Evolutionary conservation across 192 early-diverging fungal species (phyloP).

Genomic region (Spizellomyces punctatus): DNA sequence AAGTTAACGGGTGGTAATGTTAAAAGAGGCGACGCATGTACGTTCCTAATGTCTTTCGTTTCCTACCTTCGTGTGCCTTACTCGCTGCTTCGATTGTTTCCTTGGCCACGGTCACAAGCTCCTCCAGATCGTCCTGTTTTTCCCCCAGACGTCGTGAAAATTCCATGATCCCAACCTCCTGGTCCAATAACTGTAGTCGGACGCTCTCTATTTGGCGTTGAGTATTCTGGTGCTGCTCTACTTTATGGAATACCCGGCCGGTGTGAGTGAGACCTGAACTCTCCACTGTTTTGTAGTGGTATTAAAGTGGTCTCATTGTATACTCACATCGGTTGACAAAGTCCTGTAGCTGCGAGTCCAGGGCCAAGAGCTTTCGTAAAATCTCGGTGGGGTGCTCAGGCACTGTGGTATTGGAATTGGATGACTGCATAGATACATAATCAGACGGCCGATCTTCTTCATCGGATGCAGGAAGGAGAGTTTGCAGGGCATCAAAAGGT

Average conservation of each 20-base stretch:
- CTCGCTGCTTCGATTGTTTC: slow-evolving; percentile 2
- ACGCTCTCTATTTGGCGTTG: slow-evolving; percentile 12
- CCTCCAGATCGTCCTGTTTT: slow-evolving; percentile 7
- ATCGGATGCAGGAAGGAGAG: too few species aligned
- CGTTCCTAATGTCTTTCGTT: not conserved
- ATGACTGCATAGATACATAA: too few species aligned
- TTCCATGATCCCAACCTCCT: slow-evolving; percentile 19
- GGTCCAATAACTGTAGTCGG: slow-evolving; percentile 14
- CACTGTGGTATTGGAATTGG: not conserved
- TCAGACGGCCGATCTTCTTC: too few species aligned
- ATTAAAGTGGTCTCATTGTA: not conserved
- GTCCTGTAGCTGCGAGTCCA: not conserved
- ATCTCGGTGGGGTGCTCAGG: slow-evolving; percentile 4
- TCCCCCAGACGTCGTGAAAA: not conserved
- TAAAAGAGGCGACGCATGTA: not conserved
- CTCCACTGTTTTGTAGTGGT: not conserved
- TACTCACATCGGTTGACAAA: slow-evolving; percentile 24
- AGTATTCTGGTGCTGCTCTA: slow-evolving; percentile 21
- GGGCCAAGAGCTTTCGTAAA: slow-evolving; percentile 16
- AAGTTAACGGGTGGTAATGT: not conserved
- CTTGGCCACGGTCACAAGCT: slow-evolving; percentile 11
- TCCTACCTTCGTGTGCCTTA: not conserved
- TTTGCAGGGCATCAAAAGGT: too few species aligned
- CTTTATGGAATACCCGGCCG: not conserved
- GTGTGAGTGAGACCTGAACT: too few species aligned